Conservation (phyloP, 2,329 filamentous ascomycete species). For the Hyphodiscus sp. region DNA sequence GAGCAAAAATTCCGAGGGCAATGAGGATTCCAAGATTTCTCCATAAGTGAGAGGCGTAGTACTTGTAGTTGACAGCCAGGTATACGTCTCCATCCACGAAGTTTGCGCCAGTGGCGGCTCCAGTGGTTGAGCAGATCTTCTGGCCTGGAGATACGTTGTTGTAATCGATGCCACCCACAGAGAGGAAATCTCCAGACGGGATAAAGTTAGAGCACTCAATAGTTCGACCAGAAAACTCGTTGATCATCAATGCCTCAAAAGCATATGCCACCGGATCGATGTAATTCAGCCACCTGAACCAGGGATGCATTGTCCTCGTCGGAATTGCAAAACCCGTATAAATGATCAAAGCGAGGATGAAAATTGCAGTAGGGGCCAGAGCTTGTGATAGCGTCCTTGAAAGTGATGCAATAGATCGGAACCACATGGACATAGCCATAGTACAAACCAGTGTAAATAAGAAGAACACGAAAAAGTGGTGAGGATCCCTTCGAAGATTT, state of each 20-base stretch:
- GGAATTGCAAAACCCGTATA: conserved; percentile 46
- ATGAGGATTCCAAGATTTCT: conserved; percentile 63
- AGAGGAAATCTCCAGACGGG: conserved; percentile 2
- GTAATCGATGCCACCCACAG: conserved; percentile 15
- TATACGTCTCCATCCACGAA: conserved; percentile 56
- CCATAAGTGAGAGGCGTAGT: conserved; percentile 57
- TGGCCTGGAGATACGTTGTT: conserved; percentile 10
- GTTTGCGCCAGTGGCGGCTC: conserved; percentile 45
- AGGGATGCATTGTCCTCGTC: conserved; percentile 46
- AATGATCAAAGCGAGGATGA: conserved; percentile 51
- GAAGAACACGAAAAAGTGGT: conserved; percentile 79
- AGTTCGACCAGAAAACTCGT: conserved; percentile 56
- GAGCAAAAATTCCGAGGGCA: conserved; percentile 56
- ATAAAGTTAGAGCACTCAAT: conserved; percentile 23
- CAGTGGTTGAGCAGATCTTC: conserved; percentile 50
- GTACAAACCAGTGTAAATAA: conserved; percentile 69
- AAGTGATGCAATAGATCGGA: conserved; percentile 71
- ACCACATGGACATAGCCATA: conserved; percentile 78
- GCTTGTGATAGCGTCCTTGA: conserved; percentile 62
- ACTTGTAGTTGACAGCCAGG: conserved; percentile 47
- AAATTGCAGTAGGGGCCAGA: conserved; percentile 40
- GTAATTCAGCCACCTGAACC: conserved; percentile 53
- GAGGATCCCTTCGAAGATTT: conserved; percentile 66
- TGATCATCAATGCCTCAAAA: conserved; percentile 69
- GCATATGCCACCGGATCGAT: conserved; percentile 68